Evolutionary conservation across 352 stramenopile species (phyloP).

Genomic region (Pythium pyrilobum): DNA sequence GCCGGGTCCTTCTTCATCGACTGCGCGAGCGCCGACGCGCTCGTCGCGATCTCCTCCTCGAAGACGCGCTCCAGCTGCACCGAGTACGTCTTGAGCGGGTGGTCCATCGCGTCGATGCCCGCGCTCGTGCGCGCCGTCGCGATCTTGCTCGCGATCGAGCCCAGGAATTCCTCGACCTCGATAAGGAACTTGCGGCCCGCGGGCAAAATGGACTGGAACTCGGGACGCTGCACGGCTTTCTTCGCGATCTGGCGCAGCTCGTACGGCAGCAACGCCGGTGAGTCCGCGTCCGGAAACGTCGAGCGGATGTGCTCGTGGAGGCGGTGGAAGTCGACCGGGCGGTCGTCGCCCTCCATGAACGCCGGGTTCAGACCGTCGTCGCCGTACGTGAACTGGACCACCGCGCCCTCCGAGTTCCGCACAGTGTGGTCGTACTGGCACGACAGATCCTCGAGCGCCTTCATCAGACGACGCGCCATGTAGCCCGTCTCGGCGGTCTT

Average conservation of each 20-base stretch:
- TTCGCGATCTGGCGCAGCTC: slow-evolving; percentile 85
- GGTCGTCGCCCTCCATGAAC: slow-evolving; percentile 94
- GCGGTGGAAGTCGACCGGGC: slow-evolving; percentile 95
- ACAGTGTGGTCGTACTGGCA: slow-evolving; percentile 94
- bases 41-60: slow-evolving; percentile 39
- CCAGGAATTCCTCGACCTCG: slow-evolving; percentile 85
- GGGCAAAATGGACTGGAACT: slow-evolving; percentile 83
- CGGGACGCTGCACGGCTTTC: slow-evolving; percentile 66
- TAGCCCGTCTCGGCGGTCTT: slow-evolving; percentile 99
- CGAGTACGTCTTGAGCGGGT: slow-evolving; percentile 55
- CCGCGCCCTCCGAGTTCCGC: slow-evolving; percentile 80
- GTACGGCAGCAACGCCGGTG: slow-evolving; percentile 61
- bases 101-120: slow-evolving; percentile 66
- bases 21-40: slow-evolving; percentile 1
- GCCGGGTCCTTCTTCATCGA: slow-evolving; percentile 22
- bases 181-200: slow-evolving; percentile 89
- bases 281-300: slow-evolving; percentile 68
- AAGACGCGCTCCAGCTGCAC: slow-evolving; percentile 62
- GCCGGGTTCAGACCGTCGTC: slow-evolving; percentile 98
- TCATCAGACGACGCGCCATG: slow-evolving; percentile 98
- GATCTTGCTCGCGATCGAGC: slow-evolving; percentile 57
- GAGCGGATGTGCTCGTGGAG: slow-evolving; percentile 88
- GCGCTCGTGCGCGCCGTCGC: slow-evolving; percentile 42
- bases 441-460: slow-evolving; percentile 97
- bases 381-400: slow-evolving; percentile 99